Conservation (phyloP, 2,329 filamentous ascomycete species). For the Karstenula rhodostoma region DNA sequence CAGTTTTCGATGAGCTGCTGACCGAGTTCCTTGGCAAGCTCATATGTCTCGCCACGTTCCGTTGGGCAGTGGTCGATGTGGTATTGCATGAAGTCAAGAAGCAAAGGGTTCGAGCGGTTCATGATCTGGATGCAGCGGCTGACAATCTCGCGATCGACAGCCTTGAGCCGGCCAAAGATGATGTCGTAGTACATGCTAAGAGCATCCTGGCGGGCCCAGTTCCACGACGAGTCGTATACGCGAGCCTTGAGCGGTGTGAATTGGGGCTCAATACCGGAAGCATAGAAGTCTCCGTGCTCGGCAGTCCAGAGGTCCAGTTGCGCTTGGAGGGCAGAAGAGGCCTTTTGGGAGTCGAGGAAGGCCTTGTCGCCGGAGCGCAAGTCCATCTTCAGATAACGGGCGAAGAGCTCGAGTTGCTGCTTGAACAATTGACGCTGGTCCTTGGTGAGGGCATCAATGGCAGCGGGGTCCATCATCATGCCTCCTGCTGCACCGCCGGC, state of each 20-base stretch:
- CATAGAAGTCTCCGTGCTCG: constrained; percentile 97
- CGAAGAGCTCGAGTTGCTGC: constrained; percentile 94
- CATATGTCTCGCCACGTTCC: constrained; percentile 95
- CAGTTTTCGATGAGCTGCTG: constrained; percentile 97
- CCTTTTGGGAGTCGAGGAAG: constrained; percentile 82
- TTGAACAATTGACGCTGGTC: constrained; percentile 97
- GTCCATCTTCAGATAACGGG: constrained; percentile 96
- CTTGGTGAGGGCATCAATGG: constrained; percentile 95
- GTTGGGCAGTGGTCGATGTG: constrained; percentile 99
- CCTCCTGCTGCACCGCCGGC: constrained; percentile 76
- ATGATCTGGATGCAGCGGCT: constrained; percentile 99
- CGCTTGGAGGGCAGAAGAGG: constrained; percentile 84
- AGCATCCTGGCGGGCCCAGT: constrained; percentile 97
- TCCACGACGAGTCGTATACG: constrained; percentile 98
- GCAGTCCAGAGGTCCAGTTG: constrained; percentile 94
- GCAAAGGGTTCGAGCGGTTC: constrained; percentile 95
- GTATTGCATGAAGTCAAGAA: constrained; percentile 99
- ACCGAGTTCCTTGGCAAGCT: constrained; percentile 94
- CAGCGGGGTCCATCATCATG: constrained; percentile 99
- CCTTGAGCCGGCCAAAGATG: constrained; percentile 93
- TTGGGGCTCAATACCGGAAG: constrained; percentile 89
- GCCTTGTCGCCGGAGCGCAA: constrained; percentile 96
- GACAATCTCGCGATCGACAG: constrained; percentile 95
- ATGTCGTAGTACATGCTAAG: constrained; percentile 99
- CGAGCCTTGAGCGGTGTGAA: constrained; percentile 95